Evolutionary conservation across 148 eudicot species (phyloP).

Genomic region (Chenopodium album): DNA sequence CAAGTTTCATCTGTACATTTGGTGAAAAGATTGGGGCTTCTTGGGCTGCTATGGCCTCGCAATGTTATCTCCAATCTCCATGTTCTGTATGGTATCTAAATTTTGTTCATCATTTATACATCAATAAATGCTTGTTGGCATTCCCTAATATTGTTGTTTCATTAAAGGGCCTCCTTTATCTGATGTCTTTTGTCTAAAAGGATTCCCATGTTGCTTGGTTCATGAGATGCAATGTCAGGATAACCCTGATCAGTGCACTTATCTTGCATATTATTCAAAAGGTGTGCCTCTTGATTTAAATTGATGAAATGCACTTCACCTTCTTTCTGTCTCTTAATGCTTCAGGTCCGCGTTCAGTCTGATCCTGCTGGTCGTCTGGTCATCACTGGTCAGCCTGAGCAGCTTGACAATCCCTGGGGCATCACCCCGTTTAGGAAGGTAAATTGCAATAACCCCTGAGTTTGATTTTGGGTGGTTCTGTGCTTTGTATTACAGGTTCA

Average conservation of each 20-base stretch:
- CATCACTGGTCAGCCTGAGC: slow-evolving; percentile 94
- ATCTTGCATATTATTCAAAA: background rate
- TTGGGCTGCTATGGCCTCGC: background rate
- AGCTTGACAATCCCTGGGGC: slow-evolving; percentile 93
- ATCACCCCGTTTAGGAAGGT: slow-evolving; percentile 90
- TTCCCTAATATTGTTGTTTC: background rate
- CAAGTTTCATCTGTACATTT: background rate
- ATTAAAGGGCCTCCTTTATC: background rate
- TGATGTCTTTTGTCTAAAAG: background rate
- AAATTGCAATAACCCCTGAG: background rate
- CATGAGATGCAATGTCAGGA: background rate
- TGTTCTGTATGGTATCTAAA: background rate
- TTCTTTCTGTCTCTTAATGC: slow-evolving; percentile 13
- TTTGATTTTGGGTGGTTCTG: background rate
- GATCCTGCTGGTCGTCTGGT: slow-evolving; percentile 92
- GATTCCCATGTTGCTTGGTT: background rate
- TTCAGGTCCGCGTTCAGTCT: slow-evolving; percentile 85
- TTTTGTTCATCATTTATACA: background rate
- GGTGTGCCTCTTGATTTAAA: background rate
- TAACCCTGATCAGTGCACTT: background rate
- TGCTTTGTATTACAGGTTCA: background rate
- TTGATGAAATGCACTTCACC: background rate
- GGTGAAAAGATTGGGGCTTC: background rate
- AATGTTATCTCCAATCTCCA: background rate
- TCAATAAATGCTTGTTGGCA: background rate